Conservation (phyloP, 2,329 filamentous ascomycete species). For the Talaromyces sp. region DNA sequence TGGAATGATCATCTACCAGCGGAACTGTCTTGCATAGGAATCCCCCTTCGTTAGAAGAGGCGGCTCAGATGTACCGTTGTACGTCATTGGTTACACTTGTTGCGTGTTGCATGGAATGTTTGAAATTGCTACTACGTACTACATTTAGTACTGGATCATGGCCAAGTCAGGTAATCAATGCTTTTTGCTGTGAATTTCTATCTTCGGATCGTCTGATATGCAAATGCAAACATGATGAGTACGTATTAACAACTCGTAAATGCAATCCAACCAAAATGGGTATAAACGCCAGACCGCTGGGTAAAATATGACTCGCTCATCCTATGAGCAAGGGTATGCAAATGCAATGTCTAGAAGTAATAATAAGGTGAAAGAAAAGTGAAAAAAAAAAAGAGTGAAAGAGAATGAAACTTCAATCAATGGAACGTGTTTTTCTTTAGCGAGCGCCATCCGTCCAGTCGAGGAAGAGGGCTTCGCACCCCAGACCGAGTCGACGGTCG, state of each 20-base stretch:
- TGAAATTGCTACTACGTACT: background rate
- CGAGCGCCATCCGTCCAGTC: conserved; percentile 10
- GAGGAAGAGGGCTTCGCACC: conserved; percentile 12
- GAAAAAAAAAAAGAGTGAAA: background rate
- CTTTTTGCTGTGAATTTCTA: background rate
- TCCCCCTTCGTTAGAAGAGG: background rate
- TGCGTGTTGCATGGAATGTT: background rate
- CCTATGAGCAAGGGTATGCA: conserved; percentile 12
- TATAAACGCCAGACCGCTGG: conserved; percentile 13
- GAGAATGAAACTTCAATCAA: background rate
- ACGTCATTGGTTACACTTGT: background rate
- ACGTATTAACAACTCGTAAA: background rate
- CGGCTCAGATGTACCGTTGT: background rate
- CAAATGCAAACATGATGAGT: background rate
- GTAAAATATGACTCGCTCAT: conserved; percentile 4
- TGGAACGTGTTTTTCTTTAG: conserved; percentile 12
- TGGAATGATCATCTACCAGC: background rate
- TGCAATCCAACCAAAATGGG: conserved; percentile 5
- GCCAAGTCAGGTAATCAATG: background rate
- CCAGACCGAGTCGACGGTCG: conserved; percentile 12
- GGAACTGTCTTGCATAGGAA: background rate
- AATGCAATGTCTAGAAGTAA: conserved; percentile 2
- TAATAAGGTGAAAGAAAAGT: background rate
- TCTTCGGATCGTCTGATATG: background rate
- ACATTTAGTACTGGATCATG: too few relatives aligned